A percentile compares a stretch with the other conserved stretches of the same genome.
These are phyloP conservation scores for Friedmanniomyces simplex DNA, from an alignment of 495 filamentous ascomycete genomes.

Conservation along the genomic window DNA sequence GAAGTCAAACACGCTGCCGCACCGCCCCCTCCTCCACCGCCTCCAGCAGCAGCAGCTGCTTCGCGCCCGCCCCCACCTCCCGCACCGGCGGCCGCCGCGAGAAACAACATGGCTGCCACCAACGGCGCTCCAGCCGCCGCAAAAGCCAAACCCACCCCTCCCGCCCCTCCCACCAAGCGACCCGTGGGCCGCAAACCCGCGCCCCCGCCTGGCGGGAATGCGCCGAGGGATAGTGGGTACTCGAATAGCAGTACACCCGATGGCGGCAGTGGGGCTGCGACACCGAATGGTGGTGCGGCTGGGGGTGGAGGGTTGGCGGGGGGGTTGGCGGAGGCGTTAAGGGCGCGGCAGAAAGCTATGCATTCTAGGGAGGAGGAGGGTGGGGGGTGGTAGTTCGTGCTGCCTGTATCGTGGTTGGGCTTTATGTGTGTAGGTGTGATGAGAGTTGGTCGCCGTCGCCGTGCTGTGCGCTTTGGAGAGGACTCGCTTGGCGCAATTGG, in stretches of 20 bases:
- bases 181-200: conserved; percentile 58
- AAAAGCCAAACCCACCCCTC: conserved; percentile 60
- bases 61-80: conserved; percentile 49
- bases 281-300: conserved; percentile 44
- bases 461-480: too few relatives aligned
- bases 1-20: conserved; percentile 46
- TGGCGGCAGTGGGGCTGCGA: conserved; percentile 58
- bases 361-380: conserved; percentile 53
- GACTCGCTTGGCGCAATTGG: too few relatives aligned
- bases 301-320: conserved; percentile 58
- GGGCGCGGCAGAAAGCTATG: conserved; percentile 63
- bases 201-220: conserved; percentile 38
- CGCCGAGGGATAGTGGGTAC: conserved; percentile 42
- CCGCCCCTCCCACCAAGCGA: conserved; percentile 79
- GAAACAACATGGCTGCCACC: conserved; percentile 39
- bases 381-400: conserved; percentile 60
- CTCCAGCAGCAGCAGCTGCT: conserved; percentile 26
- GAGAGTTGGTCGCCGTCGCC: too few relatives aligned
- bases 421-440: too few relatives aligned
- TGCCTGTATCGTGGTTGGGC: too few relatives aligned
- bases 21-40: conserved; percentile 30
- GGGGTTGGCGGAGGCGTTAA: conserved; percentile 72
- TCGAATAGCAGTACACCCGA: conserved; percentile 41
- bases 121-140: conserved; percentile 41
- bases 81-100: conserved; percentile 40